Conservation (phyloP, 495 filamentous ascomycete genomes). For the Podospora sp. region DNA sequence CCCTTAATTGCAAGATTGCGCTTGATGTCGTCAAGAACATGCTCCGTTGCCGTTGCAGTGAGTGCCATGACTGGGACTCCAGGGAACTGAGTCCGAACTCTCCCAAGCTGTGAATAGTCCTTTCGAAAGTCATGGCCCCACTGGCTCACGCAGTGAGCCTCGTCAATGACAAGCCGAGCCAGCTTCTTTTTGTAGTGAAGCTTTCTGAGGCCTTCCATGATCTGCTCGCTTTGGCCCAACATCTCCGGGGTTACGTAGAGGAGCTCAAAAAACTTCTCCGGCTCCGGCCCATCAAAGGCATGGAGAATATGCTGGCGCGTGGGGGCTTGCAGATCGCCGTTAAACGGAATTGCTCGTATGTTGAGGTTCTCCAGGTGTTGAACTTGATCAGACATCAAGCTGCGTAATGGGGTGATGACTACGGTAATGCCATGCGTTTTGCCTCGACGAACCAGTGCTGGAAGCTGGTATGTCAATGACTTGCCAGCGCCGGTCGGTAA, state of each 20-base stretch:
- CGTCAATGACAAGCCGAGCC: conserved; percentile 92
- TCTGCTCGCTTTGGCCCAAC: conserved; percentile 73
- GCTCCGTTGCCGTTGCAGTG: conserved; percentile 91
- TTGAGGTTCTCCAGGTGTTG: conserved; percentile 72
- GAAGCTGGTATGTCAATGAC: conserved; percentile 94
- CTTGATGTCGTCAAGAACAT: conserved; percentile 87
- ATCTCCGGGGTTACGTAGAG: conserved; percentile 98
- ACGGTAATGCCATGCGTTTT: conserved; percentile 84
- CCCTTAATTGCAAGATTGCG: conserved; percentile 78
- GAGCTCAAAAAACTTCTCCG: conserved; percentile 73
- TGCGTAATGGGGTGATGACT: conserved; percentile 91
- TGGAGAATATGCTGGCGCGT: conserved; percentile 63
- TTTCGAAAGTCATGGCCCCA: conserved; percentile 99
- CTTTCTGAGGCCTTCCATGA: conserved; percentile 61
- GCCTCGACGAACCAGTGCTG: conserved; percentile 79
- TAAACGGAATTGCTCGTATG: conserved; percentile 76
- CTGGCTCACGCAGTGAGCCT: conserved; percentile 97
- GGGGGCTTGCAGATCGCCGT: conserved; percentile 64
- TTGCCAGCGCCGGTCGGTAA: conserved; percentile 99
- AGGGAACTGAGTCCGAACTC: conserved; percentile 66
- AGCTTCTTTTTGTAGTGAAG: conserved; percentile 69
- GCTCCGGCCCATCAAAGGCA: conserved; percentile 58
- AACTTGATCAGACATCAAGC: conserved; percentile 96
- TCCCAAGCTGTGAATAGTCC: conserved; percentile 87
- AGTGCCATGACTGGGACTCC: conserved; percentile 89